Conservation (phyloP, 2,329 filamentous ascomycete genomes). For the Botryosphaeria dothidea region DNA sequence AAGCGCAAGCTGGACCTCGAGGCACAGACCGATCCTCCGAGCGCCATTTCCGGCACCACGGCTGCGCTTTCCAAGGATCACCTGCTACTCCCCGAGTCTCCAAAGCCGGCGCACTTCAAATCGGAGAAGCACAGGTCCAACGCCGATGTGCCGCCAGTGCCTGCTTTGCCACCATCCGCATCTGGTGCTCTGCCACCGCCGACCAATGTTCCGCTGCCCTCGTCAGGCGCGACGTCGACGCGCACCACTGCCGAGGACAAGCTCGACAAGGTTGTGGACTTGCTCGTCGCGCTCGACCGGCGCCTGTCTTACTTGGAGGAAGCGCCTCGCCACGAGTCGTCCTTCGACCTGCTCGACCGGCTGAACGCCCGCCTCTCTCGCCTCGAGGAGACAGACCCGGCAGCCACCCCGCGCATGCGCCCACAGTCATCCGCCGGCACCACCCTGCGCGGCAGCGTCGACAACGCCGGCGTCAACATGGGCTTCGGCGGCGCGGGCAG, state of each 20-base stretch:
- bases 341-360: slow-evolving; percentile 15
- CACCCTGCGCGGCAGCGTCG: neutral
- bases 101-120: slow-evolving; percentile 9
- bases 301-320: slow-evolving; percentile 15
- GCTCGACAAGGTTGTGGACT: slow-evolving; percentile 20
- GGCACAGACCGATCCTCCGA: slow-evolving; percentile 11
- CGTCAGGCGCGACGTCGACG: neutral
- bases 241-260: neutral
- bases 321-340: slow-evolving; percentile 1
- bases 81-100: slow-evolving; percentile 17
- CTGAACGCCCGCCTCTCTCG: slow-evolving; percentile 4
- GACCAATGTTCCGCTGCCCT: neutral
- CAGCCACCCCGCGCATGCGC: neutral
- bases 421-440: neutral
- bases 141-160: slow-evolving; percentile 12
- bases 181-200: neutral
- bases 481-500: neutral
- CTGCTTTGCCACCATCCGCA: neutral
- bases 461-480: neutral
- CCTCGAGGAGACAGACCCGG: neutral
- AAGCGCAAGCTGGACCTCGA: slow-evolving; percentile 17
- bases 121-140: slow-evolving; percentile 2
- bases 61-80: slow-evolving; percentile 18
- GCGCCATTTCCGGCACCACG: slow-evolving; percentile 18
- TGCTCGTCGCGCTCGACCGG: slow-evolving; percentile 17